phyloP scores from a whole-genome alignment of 257 asterid genomes.

The Oldenlandia corymbosa region DNA sequence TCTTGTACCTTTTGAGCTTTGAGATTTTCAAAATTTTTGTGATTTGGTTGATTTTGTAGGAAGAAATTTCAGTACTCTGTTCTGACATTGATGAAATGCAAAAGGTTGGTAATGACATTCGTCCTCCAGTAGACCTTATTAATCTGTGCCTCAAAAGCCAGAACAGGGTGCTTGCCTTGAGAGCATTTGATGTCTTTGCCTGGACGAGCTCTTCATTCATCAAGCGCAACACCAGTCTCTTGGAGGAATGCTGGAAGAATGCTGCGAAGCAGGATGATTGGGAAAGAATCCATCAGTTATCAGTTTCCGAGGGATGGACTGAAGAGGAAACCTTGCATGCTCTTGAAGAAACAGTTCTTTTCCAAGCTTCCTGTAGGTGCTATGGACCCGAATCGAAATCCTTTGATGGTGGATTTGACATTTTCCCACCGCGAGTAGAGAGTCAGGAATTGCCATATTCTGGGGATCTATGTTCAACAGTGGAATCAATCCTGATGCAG shows the following conservation, averaged over 20 bases:
- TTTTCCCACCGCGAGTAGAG: conserved; percentile 58
- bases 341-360: conserved; percentile 58
- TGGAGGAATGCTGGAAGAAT: conserved; percentile 96
- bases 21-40: too few relatives aligned
- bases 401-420: conserved; percentile 59
- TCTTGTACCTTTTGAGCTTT: too few relatives aligned
- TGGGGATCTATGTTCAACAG: conserved; percentile 44
- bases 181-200: conserved; percentile 75
- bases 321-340: conserved; percentile 55
- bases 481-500: conserved; percentile 69
- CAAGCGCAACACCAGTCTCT: conserved; percentile 53
- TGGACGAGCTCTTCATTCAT: conserved; percentile 82
- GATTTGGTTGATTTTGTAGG: conserved; percentile 38
- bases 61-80: conserved; percentile 48
- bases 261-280: conserved; percentile 89
- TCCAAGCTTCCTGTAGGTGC: conserved; percentile 72
- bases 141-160: conserved; percentile 63
- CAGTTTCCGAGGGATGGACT: conserved; percentile 68
- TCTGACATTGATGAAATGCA: conserved; percentile 53
- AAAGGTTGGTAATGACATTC: conserved; percentile 45
- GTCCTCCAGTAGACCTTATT: conserved; percentile 73
- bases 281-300: conserved; percentile 53
- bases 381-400: conserved; percentile 64
- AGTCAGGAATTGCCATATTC: conserved; percentile 25
- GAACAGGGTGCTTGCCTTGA: conserved; percentile 49